phyloP scores from a whole-genome alignment of 1,139 yeast genomes.

The Saccharomyces uvarum region DNA sequence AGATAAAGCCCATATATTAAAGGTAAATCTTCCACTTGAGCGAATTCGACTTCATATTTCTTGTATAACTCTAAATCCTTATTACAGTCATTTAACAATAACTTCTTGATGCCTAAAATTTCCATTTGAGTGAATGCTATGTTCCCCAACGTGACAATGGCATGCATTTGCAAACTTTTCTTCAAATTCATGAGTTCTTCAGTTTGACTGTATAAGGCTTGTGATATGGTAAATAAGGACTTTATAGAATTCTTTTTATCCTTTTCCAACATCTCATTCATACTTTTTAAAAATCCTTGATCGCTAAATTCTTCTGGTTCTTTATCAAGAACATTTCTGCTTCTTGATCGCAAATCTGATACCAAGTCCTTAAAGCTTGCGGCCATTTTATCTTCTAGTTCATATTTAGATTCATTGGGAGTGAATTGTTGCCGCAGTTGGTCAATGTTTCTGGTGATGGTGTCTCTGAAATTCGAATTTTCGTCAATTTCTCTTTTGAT shows the following conservation, averaged over 20 bases:
- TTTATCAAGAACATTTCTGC: conserved; percentile 16
- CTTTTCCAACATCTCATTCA: conserved; percentile 8
- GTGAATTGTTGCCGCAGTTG: conserved; percentile 9
- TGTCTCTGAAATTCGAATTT: conserved; percentile 26
- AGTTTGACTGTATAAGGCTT: conserved; percentile 24
- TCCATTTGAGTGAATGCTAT: conserved; percentile 25
- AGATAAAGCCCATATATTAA: conserved; percentile 69
- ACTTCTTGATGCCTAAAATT: conserved; percentile 23
- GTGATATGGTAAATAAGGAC: conserved; percentile 25
- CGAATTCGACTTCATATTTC: conserved; percentile 38
- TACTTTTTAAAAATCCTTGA: conserved; percentile 5
- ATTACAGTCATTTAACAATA: conserved; percentile 31
- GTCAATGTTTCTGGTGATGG: conserved; percentile 15
- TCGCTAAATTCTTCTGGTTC: conserved; percentile 11
- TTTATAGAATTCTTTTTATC: conserved; percentile 16
- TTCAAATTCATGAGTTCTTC: conserved; percentile 17
- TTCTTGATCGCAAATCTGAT: conserved; percentile 12
- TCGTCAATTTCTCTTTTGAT: conserved; percentile 29
- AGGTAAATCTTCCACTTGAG: conserved; percentile 66
- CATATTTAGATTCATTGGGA: conserved; percentile 13
- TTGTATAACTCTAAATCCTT: conserved; percentile 36
- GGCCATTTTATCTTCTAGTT: conserved; percentile 23
- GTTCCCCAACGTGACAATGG: conserved; percentile 18
- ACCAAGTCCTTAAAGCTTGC: conserved; percentile 21
- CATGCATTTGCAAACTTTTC: conserved; percentile 17